Conservation (phyloP, 108 stramenopile species). For the Fistulifera solaris region DNA sequence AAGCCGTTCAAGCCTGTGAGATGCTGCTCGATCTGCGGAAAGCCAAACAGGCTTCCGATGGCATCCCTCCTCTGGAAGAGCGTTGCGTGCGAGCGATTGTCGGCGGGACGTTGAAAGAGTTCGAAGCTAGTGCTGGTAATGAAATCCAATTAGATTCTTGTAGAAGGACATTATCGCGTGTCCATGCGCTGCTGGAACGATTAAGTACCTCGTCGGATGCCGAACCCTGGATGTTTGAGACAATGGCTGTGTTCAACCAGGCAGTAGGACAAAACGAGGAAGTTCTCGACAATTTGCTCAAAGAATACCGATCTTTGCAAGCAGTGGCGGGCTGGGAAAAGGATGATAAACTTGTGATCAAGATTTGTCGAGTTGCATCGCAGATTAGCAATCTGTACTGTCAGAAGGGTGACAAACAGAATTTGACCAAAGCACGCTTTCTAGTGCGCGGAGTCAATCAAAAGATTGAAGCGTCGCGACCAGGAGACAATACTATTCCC, state of each 20-base stretch:
- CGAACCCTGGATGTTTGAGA: constrained; percentile 72
- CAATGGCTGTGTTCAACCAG: constrained; percentile 47
- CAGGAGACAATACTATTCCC: constrained; percentile 23
- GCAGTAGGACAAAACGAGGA: constrained; percentile 46
- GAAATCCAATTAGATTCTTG: constrained; percentile 39
- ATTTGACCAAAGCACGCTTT: constrained; percentile 52
- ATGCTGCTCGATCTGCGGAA: constrained; percentile 52
- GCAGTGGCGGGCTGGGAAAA: constrained; percentile 56
- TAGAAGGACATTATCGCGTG: constrained; percentile 48
- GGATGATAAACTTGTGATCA: constrained; percentile 36
- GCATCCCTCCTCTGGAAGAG: constrained; percentile 57
- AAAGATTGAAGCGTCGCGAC: constrained; percentile 32
- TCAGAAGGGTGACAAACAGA: constrained; percentile 27
- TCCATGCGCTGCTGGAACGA: constrained; percentile 49
- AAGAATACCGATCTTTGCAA: constrained; percentile 63
- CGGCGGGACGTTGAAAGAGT: constrained; percentile 41
- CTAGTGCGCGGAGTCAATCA: constrained; percentile 49
- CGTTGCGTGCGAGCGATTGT: constrained; percentile 70
- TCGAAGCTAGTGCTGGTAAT: constrained; percentile 14
- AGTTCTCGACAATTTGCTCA: constrained; percentile 66
- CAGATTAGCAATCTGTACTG: constrained; percentile 48
- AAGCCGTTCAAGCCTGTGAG: constrained; percentile 74
- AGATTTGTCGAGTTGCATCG: constrained; percentile 36
- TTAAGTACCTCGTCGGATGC: constrained; percentile 26
- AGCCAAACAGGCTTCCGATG: constrained; percentile 30